Percentiles rank a stretch among this genome's conserved stretches.
Evolutionary conservation across 2,329 filamentous ascomycete species (phyloP).

Genomic region (Neophaeococcomyces aloes): DNA sequence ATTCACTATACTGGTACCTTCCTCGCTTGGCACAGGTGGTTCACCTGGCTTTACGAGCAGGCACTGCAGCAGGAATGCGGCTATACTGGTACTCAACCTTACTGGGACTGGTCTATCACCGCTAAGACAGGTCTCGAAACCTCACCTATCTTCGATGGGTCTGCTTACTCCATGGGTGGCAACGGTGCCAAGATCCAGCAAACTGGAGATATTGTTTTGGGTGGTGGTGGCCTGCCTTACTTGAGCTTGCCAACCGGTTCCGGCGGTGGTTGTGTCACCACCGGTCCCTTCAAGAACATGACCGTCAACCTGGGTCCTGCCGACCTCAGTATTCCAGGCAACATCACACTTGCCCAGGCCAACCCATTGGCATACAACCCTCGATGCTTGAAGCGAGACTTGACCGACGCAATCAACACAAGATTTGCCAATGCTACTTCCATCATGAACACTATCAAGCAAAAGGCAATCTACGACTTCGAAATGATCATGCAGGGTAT

Average conservation of each 20-base stretch:
- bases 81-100: conserved; percentile 31
- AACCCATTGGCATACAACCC: conserved; percentile 23
- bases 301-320: conserved; percentile 26
- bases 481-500: conserved; percentile 31
- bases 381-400: conserved; percentile 23
- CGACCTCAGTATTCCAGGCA: conserved; percentile 12
- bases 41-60: conserved; percentile 26
- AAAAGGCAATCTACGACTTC: conserved; percentile 26
- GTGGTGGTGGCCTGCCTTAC: conserved; percentile 11
- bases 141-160: conserved; percentile 43
- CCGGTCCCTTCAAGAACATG: conserved; percentile 30
- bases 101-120: conserved; percentile 40
- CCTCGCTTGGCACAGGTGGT: conserved; percentile 29
- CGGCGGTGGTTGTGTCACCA: conserved; percentile 29
- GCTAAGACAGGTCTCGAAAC: conserved; percentile 26
- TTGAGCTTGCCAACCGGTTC: conserved; percentile 28
- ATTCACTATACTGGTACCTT: conserved; percentile 32
- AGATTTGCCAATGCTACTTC: conserved; percentile 18
- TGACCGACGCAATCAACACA: conserved; percentile 16
- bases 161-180: conserved; percentile 35
- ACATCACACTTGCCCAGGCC: conserved; percentile 14
- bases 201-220: conserved; percentile 19
- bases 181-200: conserved; percentile 30
- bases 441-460: conserved; percentile 13
- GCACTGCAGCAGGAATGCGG: conserved; percentile 29